Percentiles rank a stretch among this genome's conserved stretches.
Evolutionary conservation across 2,329 filamentous ascomycete species (phyloP).

Genomic region (Dactylellina parvicollis): DNA sequence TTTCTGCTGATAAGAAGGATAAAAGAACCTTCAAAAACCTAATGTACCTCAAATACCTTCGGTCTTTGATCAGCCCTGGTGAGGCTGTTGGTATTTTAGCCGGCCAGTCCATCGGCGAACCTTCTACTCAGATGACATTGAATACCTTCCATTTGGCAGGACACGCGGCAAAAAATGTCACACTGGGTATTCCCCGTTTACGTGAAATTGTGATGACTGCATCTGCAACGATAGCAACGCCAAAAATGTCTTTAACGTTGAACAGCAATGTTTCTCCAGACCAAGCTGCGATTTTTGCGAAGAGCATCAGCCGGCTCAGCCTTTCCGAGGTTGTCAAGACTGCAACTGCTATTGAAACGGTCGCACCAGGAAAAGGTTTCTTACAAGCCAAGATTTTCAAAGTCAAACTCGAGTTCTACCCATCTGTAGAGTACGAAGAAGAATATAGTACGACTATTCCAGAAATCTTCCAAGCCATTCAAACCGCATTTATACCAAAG

Average conservation of each 20-base stretch:
- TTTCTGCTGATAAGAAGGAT: constrained; percentile 31
- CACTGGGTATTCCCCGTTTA: constrained; percentile 94
- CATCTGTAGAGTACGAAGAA: constrained; percentile 80
- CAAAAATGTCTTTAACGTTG: constrained; percentile 84
- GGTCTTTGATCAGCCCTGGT: constrained; percentile 89
- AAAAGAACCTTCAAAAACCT: constrained; percentile 84
- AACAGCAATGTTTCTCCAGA: constrained; percentile 75
- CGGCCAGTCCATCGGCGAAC: constrained; percentile 94
- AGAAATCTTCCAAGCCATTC: constrained; percentile 82
- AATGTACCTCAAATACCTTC: constrained; percentile 90
- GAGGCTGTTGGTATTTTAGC: constrained; percentile 97
- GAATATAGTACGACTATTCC: constrained; percentile 83
- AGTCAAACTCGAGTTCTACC: constrained; percentile 83
- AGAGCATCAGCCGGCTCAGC: constrained; percentile 86
- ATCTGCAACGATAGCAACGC: constrained; percentile 86
- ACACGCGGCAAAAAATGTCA: constrained; percentile 98
- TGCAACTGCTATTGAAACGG: constrained; percentile 79
- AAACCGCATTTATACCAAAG: constrained; percentile 78
- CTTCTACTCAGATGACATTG: constrained; percentile 98
- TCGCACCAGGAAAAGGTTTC: constrained; percentile 75
- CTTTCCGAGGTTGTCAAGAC: constrained; percentile 85
- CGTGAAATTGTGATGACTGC: constrained; percentile 99
- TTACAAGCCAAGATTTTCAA: constrained; percentile 84
- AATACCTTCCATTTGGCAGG: constrained; percentile 99
- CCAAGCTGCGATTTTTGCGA: constrained; percentile 82